phyloP scores from a whole-genome alignment of 768 basidiomycete genomes.

The Hirschioporus abietinus region DNA sequence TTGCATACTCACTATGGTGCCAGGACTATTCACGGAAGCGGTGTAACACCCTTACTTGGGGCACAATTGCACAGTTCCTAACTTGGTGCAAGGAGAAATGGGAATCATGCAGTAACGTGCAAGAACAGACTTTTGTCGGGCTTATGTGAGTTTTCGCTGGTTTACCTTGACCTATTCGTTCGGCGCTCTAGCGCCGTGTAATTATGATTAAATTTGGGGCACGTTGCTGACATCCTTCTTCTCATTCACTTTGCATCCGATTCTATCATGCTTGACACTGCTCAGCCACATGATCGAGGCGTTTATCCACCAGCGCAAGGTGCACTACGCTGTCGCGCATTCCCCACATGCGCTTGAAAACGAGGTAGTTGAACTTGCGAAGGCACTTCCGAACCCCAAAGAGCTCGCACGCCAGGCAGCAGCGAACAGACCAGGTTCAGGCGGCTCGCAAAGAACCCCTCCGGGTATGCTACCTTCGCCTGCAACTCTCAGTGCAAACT shows the following conservation, averaged over 20 bases:
- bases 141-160: conserved; percentile 59
- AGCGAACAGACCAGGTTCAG: conserved; percentile 16
- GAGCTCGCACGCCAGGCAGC: conserved; percentile 10
- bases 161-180: conserved; percentile 12
- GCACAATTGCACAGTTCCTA: conserved; percentile 64
- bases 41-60: conserved; percentile 61
- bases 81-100: conserved; percentile 70
- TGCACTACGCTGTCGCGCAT: conserved; percentile 32
- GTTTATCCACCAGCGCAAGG: conserved; percentile 56
- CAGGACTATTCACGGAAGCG: conserved; percentile 53
- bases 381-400: conserved; percentile 10
- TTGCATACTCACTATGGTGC: conserved; percentile 80
- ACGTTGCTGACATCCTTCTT: conserved; percentile 21
- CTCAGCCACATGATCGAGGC: conserved; percentile 60
- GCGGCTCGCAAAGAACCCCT: conserved; percentile 15
- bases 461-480: conserved; percentile 68
- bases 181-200: conserved; percentile 2
- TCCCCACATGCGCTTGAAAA: not conserved
- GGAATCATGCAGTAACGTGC: conserved; percentile 43
- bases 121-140: conserved; percentile 61
- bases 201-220: not conserved
- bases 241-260: conserved; percentile 21
- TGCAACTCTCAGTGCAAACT: conserved; percentile 71
- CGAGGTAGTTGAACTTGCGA: conserved; percentile 4
- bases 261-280: conserved; percentile 3